phyloP scores from a whole-genome alignment of 164 flowering plant genomes.

The Buxus sempervirens region DNA sequence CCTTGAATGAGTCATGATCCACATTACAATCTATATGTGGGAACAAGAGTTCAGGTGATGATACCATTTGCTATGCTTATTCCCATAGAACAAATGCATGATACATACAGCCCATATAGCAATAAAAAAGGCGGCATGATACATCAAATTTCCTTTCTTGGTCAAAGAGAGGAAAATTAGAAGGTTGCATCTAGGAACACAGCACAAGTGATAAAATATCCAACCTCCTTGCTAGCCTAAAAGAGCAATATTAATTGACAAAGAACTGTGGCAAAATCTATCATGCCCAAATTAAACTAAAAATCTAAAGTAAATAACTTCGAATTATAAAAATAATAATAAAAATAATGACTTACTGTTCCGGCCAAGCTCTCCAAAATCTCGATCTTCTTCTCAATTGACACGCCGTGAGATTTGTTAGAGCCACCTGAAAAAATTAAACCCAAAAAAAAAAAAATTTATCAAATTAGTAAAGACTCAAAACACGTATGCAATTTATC shows the following conservation, averaged over 20 bases:
- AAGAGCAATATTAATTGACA: not conserved
- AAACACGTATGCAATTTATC: not conserved
- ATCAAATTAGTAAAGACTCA: slow-evolving; percentile 6
- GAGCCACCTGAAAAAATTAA: slow-evolving; percentile 33
- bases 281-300: no score
- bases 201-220: not conserved
- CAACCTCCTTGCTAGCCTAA: not conserved
- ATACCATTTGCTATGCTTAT: no score
- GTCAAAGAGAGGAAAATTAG: no score
- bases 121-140: no score
- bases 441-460: not conserved
- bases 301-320: not conserved
- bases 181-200: no score
- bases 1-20: no score
- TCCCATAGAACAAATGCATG: no score
- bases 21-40: no score
- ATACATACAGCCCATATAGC: no score
- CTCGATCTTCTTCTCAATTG: slow-evolving; percentile 81
- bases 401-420: slow-evolving; percentile 39
- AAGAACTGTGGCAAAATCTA: not conserved
- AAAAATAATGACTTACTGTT: slow-evolving; percentile 22
- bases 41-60: no score
- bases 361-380: slow-evolving; percentile 63
- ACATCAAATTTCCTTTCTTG: no score
- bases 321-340: no score